These are phyloP conservation scores for Microbotryum intermedium DNA, from an alignment of 1,284 basidiomycete species.

Conservation along the genomic window DNA sequence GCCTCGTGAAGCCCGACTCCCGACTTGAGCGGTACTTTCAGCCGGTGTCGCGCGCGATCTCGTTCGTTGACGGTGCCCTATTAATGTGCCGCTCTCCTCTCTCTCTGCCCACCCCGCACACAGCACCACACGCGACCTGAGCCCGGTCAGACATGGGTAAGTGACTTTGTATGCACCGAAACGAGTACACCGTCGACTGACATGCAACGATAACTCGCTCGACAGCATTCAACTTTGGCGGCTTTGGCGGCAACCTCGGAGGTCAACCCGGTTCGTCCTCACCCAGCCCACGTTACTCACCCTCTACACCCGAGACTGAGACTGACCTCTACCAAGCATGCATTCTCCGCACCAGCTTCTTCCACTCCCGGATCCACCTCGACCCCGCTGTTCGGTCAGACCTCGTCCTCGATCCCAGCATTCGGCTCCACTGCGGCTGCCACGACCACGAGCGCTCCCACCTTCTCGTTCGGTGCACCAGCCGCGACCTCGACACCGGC, in stretches of 20 bases:
- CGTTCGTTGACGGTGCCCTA: too few relatives aligned
- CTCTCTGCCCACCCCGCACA: too few relatives aligned
- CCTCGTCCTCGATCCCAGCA: not conserved
- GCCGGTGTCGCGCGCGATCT: too few relatives aligned
- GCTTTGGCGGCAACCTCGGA: slow-evolving; percentile 19
- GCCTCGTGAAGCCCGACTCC: too few relatives aligned
- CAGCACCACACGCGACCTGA: not conserved
- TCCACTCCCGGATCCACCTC: not conserved
- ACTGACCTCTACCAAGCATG: not conserved
- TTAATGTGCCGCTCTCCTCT: too few relatives aligned
- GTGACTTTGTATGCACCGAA: too few relatives aligned
- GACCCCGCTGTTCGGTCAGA: not conserved
- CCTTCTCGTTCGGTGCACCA: slow-evolving; percentile 2
- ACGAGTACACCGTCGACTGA: too few relatives aligned
- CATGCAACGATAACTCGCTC: too few relatives aligned
- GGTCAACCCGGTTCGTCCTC: slow-evolving; percentile 2
- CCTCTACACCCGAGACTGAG: not conserved
- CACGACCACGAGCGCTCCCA: not conserved
- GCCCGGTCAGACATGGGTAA: too few relatives aligned
- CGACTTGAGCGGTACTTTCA: too few relatives aligned
- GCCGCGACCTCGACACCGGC: slow-evolving; percentile 4
- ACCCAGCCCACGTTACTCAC: not conserved
- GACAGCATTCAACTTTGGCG: slow-evolving; percentile 29
- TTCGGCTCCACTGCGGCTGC: slow-evolving; percentile 1
- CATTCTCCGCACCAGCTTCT: not conserved